phyloP scores from a whole-genome alignment of 1,284 basidiomycete species.

The Ustilago trichophora region DNA sequence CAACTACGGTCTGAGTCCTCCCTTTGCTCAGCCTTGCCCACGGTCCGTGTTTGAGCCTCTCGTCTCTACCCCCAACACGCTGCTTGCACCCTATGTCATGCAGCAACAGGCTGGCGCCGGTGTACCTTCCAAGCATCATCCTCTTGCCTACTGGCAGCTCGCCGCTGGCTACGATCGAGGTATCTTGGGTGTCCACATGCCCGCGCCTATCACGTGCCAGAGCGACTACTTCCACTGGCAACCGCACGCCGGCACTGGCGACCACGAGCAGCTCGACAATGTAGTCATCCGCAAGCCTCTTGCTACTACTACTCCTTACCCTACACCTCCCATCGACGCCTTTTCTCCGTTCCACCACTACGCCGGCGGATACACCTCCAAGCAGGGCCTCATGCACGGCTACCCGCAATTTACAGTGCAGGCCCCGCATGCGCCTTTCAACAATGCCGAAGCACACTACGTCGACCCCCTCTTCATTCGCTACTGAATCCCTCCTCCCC shows the following conservation, averaged over 20 bases:
- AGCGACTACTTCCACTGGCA: conserved; percentile 50
- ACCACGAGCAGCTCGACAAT: conserved; percentile 6
- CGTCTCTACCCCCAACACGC: conserved; percentile 49
- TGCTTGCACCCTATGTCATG: conserved; percentile 45
- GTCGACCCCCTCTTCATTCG: conserved; percentile 49
- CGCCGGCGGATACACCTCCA: conserved; percentile 4
- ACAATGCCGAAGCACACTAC: conserved; percentile 45
- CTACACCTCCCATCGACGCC: conserved; percentile 43
- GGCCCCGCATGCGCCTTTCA: conserved; percentile 48
- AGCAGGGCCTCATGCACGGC: conserved; percentile 14
- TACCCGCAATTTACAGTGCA: conserved; percentile 10
- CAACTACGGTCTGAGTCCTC: conserved; percentile 41
- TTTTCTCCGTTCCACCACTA: conserved; percentile 24
- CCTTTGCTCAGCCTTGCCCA: conserved; percentile 42
- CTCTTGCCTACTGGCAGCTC: conserved; percentile 48
- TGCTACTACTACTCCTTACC: conserved; percentile 37
- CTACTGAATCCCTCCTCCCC: no score
- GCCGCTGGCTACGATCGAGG: conserved; percentile 47
- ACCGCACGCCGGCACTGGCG: conserved; percentile 8
- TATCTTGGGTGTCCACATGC: conserved; percentile 48
- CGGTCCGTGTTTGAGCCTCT: conserved; percentile 47
- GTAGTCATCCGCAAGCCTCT: conserved; percentile 28
- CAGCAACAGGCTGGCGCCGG: no score
- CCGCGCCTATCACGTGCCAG: conserved; percentile 22
- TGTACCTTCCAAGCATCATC: conserved; percentile 34